Percentiles rank a stretch among this genome's conserved stretches.
Conservation (phyloP, 257 asterid genomes). For the Fraxinus pennsylvanica region DNA sequence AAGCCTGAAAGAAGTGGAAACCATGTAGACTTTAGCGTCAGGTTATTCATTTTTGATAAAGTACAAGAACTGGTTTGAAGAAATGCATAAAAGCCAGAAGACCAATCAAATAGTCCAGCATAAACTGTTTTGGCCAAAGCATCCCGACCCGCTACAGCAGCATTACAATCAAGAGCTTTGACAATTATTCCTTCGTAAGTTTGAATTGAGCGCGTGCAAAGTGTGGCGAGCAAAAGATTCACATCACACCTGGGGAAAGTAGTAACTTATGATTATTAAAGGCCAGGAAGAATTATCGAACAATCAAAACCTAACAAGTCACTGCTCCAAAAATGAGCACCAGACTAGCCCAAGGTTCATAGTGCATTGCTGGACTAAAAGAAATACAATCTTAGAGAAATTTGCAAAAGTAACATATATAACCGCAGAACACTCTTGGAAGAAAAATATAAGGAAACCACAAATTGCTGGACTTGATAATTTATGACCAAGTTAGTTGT, state of each 20-base stretch:
- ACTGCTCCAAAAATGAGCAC: constrained; percentile 18
- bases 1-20: constrained; percentile 66
- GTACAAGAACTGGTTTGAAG: constrained; percentile 9
- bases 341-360: not conserved
- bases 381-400: constrained; percentile 17
- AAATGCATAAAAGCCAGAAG: constrained; percentile 31
- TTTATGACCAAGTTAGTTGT: constrained; percentile 16
- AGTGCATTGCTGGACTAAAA: not conserved
- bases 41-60: constrained; percentile 23
- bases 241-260: constrained; percentile 76
- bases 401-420: constrained; percentile 16
- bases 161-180: constrained; percentile 83
- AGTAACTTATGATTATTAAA: constrained; percentile 21
- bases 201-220: constrained; percentile 89
- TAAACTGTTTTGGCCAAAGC: constrained; percentile 94
- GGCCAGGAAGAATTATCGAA: constrained; percentile 19
- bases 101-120: constrained; percentile 96
- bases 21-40: constrained; percentile 23
- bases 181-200: constrained; percentile 87
- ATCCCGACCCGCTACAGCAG: constrained; percentile 97
- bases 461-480: not conserved
- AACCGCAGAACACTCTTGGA: not conserved
- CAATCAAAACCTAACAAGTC: constrained; percentile 7
- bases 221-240: constrained; percentile 73
- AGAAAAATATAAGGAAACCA: constrained; percentile 10